Conservation (phyloP, 2,329 filamentous ascomycete genomes). For the Apiospora saccharicola region DNA sequence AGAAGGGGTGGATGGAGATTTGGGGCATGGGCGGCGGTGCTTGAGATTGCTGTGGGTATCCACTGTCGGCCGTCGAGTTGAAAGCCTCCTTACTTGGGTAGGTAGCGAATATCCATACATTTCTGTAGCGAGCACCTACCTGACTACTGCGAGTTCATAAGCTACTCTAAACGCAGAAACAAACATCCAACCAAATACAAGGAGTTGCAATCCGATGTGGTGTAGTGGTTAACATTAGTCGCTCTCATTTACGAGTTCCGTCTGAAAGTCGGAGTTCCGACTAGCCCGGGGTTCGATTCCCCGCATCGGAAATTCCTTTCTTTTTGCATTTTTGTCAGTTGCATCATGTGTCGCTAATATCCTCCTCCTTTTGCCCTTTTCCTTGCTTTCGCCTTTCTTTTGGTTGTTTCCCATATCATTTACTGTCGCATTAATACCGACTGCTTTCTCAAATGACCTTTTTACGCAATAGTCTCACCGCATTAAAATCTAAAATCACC, state of each 20-base stretch:
- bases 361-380: not conserved
- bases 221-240: constrained; percentile 5
- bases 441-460: too few relatives aligned
- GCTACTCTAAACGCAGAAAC: not conserved
- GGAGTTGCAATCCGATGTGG: not conserved
- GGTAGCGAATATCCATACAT: too few relatives aligned
- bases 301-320: constrained; percentile 35
- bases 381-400: not conserved
- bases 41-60: not conserved
- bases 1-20: constrained; percentile 69
- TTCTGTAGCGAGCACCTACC: not conserved
- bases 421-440: not conserved
- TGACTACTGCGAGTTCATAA: not conserved
- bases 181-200: not conserved
- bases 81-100: too few relatives aligned
- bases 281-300: constrained; percentile 42
- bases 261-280: constrained; percentile 27
- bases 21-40: constrained; percentile 52
- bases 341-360: too few relatives aligned
- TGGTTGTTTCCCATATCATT: not conserved
- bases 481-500: too few relatives aligned
- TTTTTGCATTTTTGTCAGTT: not conserved
- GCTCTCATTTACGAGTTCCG: not conserved
- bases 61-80: not conserved
- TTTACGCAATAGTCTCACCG: too few relatives aligned